phyloP scores from a whole-genome alignment of 768 basidiomycete species.

The Trametes elegans region DNA sequence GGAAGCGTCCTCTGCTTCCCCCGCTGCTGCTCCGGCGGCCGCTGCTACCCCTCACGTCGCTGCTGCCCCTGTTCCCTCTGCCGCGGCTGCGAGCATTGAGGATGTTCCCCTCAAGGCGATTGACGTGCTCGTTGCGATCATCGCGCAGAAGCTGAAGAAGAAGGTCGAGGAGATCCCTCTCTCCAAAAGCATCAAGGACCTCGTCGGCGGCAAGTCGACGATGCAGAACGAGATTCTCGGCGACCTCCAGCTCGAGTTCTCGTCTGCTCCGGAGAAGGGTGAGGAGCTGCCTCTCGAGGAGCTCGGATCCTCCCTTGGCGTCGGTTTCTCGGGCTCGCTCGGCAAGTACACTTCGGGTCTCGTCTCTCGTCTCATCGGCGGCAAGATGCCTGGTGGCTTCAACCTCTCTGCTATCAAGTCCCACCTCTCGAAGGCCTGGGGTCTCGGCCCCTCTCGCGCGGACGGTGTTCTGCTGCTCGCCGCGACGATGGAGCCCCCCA shows the following conservation, averaged over 20 bases:
- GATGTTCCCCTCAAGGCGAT: slow-evolving; percentile 90
- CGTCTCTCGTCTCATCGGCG: slow-evolving; percentile 86
- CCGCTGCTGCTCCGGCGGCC: slow-evolving; percentile 39
- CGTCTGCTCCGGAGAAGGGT: slow-evolving; percentile 95
- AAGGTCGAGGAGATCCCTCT: slow-evolving; percentile 83
- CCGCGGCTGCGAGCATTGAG: slow-evolving; percentile 72
- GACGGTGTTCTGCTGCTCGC: slow-evolving; percentile 90
- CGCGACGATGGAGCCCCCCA: slow-evolving; percentile 90
- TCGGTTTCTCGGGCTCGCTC: slow-evolving; percentile 80
- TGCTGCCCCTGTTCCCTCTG: slow-evolving; percentile 52
- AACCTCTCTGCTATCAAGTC: slow-evolving; percentile 88
- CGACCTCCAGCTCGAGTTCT: slow-evolving; percentile 93
- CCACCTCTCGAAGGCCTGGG: slow-evolving; percentile 91
- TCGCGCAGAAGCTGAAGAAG: slow-evolving; percentile 99
- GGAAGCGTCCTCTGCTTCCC: slow-evolving; percentile 34
- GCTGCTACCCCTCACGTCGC: slow-evolving; percentile 43
- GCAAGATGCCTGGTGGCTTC: slow-evolving; percentile 99
- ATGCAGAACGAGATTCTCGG: slow-evolving; percentile 98
- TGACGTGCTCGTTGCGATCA: slow-evolving; percentile 83
- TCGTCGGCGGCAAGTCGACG: slow-evolving; percentile 97
- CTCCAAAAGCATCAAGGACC: slow-evolving; percentile 95
- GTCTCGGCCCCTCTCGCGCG: slow-evolving; percentile 85
- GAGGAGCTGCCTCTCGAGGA: slow-evolving; percentile 97
- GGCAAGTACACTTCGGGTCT: slow-evolving; percentile 94
- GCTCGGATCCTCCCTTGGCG: slow-evolving; percentile 78